Conservation (phyloP, 768 basidiomycete species). For the Russula sp. region DNA sequence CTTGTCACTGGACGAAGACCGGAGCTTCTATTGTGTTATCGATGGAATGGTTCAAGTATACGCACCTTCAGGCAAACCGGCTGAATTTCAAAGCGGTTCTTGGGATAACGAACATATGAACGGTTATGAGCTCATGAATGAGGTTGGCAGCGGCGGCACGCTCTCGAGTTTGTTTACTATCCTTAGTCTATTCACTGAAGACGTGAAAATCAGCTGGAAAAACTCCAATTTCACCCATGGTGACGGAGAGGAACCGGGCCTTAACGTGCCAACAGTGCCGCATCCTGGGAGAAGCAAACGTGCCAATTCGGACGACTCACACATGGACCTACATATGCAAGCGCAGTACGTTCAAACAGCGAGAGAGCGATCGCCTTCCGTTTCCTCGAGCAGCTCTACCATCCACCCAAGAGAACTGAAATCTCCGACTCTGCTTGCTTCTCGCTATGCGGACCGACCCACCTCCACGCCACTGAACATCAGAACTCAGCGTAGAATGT, state of each 20-base stretch:
- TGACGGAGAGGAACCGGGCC: constrained; percentile 27
- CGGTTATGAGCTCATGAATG: constrained; percentile 93
- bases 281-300: constrained; percentile 35
- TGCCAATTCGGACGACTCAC: constrained; percentile 64
- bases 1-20: constrained; percentile 84
- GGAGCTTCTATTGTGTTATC: constrained; percentile 96
- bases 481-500: constrained; percentile 11
- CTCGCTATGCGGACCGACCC: constrained; percentile 22
- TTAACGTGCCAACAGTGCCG: constrained; percentile 20
- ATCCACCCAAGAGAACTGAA: constrained; percentile 48
- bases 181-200: constrained; percentile 92
- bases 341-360: constrained; percentile 31
- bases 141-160: constrained; percentile 94
- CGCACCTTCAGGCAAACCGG: constrained; percentile 60
- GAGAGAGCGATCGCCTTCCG: constrained; percentile 50
- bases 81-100: constrained; percentile 48
- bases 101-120: constrained; percentile 90
- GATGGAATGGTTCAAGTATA: constrained; percentile 97
- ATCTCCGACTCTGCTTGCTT: constrained; percentile 32
- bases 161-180: constrained; percentile 96
- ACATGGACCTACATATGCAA: constrained; percentile 46
- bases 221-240: constrained; percentile 41
- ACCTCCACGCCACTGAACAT: constrained; percentile 20
- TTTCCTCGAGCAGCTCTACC: constrained; percentile 69
- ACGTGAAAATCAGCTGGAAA: constrained; percentile 90